Base-by-base conservation (phyloP, 805 yeast genomes). In the Spathaspora arborariae region DNA sequence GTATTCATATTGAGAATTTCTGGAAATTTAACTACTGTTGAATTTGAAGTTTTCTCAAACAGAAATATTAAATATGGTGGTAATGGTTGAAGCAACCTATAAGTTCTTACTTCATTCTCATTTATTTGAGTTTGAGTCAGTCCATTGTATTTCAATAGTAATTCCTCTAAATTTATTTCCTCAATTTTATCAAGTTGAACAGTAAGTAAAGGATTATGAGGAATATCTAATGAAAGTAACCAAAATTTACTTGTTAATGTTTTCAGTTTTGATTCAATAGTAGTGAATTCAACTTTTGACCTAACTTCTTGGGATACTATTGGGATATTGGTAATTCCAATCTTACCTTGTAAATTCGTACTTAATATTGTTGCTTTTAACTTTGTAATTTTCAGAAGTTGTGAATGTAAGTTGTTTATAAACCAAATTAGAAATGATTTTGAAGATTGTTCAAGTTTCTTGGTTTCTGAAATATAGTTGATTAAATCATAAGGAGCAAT, bases 401-500 rank as follows among this genome's bases (percentile, higher is more conserved):
- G 68, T 4, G 56, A 44, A 27, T 73, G 67, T 27, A 82, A 50
- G 2, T 62, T 60, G 52, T 81, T 81, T 13, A 86, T 49, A 10
- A 85, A 45, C 89, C 91, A 85, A 5, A 75, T 53, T 4, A 84
- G 52, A 49, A 86, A 79, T 11, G 64, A 65, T 49, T 77, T 78
- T 1, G 94, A 92, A 38, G 79, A 15, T 13, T 79, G 3, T 59
- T 57, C 41, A 72, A 68, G 22, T 71, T 39, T 3, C 70, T 58
- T 54, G 76, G 78, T 46, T 1, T 64, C 54, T 1, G 76, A 62
- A 4, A 84, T 62, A 49, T 65, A 68, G 48, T 81, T 81, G 39
- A 84, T 58, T 6, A 88, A 63, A 43, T 83, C 88, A 56, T 80
- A 85, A 1, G 88, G 83, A 0, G 92, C 81, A 2, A 85, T 70